Conservation (phyloP, 2,329 filamentous ascomycete genomes). For the Aspergillus sp. region DNA sequence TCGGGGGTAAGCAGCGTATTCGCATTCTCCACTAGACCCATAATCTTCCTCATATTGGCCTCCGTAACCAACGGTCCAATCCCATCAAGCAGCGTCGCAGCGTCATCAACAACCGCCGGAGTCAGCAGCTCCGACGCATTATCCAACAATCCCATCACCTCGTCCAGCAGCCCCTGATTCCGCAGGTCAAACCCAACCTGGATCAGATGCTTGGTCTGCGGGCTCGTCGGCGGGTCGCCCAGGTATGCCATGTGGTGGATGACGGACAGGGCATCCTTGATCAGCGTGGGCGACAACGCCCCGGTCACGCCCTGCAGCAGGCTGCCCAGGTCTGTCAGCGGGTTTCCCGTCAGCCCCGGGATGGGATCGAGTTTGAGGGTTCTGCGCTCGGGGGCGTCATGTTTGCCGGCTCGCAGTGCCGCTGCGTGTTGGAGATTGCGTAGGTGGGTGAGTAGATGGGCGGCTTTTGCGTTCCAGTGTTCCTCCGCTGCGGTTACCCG, state of each 20-base stretch:
- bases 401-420: not conserved
- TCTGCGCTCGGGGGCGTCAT: not conserved
- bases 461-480: not conserved
- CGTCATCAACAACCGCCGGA: not conserved
- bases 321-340: not conserved
- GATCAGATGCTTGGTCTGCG: not conserved
- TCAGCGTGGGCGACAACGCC: not conserved
- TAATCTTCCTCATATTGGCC: not conserved
- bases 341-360: not conserved
- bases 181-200: not conserved
- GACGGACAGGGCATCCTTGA: not conserved
- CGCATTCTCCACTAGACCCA: not conserved
- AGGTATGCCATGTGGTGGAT: not conserved
- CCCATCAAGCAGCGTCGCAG: not conserved
- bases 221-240: not conserved
- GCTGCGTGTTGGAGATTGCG: not conserved
- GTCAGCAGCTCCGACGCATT: not conserved
- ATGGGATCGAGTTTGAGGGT: not conserved
- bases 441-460: not conserved
- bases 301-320: not conserved
- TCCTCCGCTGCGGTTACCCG: not conserved
- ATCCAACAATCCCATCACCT: not conserved
- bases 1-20: not conserved
- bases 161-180: not conserved
- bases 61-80: not conserved